A percentile compares a stretch with the other conserved stretches of the same genome.
Evolutionary conservation across 768 basidiomycete genomes (phyloP).

Genomic region (Termitomyces sp.): DNA sequence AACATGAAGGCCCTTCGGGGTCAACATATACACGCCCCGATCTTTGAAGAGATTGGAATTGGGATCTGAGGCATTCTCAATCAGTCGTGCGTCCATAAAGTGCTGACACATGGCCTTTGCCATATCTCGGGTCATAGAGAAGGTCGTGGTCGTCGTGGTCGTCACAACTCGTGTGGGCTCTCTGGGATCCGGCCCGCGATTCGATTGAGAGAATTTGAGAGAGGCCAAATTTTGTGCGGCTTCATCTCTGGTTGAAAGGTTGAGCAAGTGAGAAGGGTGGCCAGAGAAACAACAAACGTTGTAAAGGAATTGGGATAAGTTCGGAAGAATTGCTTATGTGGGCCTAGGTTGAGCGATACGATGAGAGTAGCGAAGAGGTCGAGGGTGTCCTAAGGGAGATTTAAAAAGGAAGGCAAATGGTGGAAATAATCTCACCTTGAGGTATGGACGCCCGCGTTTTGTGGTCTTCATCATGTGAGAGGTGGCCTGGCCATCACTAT

Average conservation of each 20-base stretch:
- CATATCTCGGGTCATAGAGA: constrained; percentile 99
- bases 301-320: constrained; percentile 93
- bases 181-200: constrained; percentile 96
- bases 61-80: constrained; percentile 94
- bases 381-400: constrained; percentile 74
- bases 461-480: constrained; percentile 99
- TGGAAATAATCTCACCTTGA: constrained; percentile 56
- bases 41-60: constrained; percentile 92
- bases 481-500: constrained; percentile 48
- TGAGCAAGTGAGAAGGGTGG: constrained; percentile 9
- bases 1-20: constrained; percentile 97
- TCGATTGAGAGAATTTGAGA: constrained; percentile 98
- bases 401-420: constrained; percentile 3
- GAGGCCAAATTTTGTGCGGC: constrained; percentile 90
- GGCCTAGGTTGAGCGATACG: constrained; percentile 83
- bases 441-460: constrained; percentile 88
- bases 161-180: constrained; percentile 98
- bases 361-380: constrained; percentile 97
- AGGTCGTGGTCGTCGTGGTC: constrained; percentile 98
- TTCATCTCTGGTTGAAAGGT: constrained; percentile 66
- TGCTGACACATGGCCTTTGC: constrained; percentile 99
- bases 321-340: constrained; percentile 95
- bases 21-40: constrained; percentile 91
- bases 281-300: constrained; percentile 56
- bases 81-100: constrained; percentile 97